Evolutionary conservation across 345 rosid genomes (phyloP), one percentile per base, ranked within the genome.

Genomic region (Zanthoxylum bungeanum): DNA sequence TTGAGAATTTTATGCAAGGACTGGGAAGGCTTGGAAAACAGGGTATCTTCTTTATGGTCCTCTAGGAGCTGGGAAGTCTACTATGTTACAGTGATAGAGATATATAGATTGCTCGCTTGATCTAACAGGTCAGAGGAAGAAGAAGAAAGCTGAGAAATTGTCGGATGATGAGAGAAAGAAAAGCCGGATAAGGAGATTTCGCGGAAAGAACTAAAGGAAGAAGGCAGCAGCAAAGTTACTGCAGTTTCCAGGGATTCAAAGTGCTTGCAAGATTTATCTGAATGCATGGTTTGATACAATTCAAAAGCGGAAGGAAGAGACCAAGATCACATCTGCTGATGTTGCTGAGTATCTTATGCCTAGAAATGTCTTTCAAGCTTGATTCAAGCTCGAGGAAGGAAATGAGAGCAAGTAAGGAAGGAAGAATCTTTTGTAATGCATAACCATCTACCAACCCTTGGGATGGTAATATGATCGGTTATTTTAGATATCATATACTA

Each of bases 81-180:
- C 81, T 17, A 78, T 78, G 78, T 85, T 65, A 81, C 83, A 39
- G 89, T 85, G 46, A 81, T 85, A 11, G 87, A 85, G n/a, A 63
- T 85, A 85, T 53, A 83, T 83, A 17, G 89, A 85, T 42, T 85
- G 89, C 30, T 85, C 87, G 0, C 89, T 85, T 9, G 87, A 85
- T 58, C 87, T 85, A 67, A 83, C 85, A 10, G 89, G 89, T 57
- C 80, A 85, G 63, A 75, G 89, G n/a, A n/a, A n/a, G 78, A 81
- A 66, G 65, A 82, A 78, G 73, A 85, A 69, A 64, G 64, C 46
- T 1, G 80, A 77, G 22, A 80, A 70, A 66, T 55, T 50, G 8
- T 36, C 55, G 1, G 49, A 73, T 31, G 85, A 75, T 56, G n/a
- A n/a, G 83, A 78, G 21, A 80, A 66, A 22, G 76, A 84, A 49